Conservation (phyloP, 805 yeast genomes). For the Metschnikowia noctiluminum region DNA sequence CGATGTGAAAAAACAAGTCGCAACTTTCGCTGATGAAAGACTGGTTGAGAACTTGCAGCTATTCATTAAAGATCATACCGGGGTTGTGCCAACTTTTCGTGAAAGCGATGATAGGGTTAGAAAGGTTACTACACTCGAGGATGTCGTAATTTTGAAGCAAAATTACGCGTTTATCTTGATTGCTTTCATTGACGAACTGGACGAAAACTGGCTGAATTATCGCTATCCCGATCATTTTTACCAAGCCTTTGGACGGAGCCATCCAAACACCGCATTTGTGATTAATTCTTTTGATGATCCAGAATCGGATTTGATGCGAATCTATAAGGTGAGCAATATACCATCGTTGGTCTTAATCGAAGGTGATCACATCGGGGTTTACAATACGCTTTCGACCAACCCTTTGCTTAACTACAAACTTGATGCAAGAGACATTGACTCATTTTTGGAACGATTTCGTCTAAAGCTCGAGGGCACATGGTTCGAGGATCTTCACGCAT, state of each 20-base stretch:
- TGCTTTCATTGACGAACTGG: constrained; percentile 11
- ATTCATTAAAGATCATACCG: constrained; percentile 10
- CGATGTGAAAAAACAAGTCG: constrained; percentile 38
- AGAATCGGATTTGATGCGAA: constrained; percentile 20
- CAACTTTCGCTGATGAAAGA: constrained; percentile 29
- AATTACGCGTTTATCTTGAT: constrained; percentile 3
- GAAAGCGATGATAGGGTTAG: not conserved
- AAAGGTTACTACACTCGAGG: not conserved
- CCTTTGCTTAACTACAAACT: constrained; percentile 18
- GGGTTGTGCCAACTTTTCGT: constrained; percentile 4
- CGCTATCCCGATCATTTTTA: constrained; percentile 34
- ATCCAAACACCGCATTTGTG: constrained; percentile 19
- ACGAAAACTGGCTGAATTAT: constrained; percentile 30
- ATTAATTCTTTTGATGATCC: constrained; percentile 25
- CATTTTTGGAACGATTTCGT: constrained; percentile 8
- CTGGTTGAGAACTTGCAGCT: constrained; percentile 12
- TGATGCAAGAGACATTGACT: constrained; percentile 14
- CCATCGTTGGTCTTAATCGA: constrained; percentile 31
- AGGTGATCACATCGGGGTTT: constrained; percentile 22
- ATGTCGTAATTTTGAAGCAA: constrained; percentile 1
- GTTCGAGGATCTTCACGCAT: constrained; percentile 8
- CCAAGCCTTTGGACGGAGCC: constrained; percentile 24
- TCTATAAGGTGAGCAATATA: constrained; percentile 29
- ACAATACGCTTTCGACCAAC: constrained; percentile 23
- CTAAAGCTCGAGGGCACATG: constrained; percentile 9